Percentiles rank a stretch among this genome's conserved stretches.
phyloP scores from a whole-genome alignment of 2,329 filamentous ascomycete genomes.

The Neurospora crassa region DNA sequence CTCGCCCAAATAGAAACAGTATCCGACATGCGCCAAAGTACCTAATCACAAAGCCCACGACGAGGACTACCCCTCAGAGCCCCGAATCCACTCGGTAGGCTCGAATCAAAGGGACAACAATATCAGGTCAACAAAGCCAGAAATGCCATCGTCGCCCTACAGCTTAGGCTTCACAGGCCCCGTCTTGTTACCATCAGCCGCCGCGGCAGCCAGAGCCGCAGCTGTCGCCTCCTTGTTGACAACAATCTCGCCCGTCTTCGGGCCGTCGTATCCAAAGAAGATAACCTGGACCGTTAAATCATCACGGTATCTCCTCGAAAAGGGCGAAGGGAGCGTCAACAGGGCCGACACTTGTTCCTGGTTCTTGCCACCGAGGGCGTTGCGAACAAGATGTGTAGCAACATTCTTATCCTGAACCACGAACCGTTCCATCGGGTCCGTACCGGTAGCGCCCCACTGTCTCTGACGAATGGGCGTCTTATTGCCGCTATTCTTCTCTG shows the following conservation, averaged over 20 bases:
- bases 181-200: constrained; percentile 23
- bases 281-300: constrained; percentile 97
- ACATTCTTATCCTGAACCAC: constrained; percentile 92
- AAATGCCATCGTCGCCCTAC: constrained; percentile 1
- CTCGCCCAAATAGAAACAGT: not conserved
- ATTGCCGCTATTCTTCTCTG: constrained; percentile 53
- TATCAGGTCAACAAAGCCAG: not conserved
- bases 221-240: constrained; percentile 84
- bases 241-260: constrained; percentile 67
- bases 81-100: not conserved
- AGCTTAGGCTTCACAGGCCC: constrained; percentile 17
- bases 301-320: constrained; percentile 84
- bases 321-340: constrained; percentile 83
- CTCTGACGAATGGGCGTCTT: constrained; percentile 78
- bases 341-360: constrained; percentile 88
- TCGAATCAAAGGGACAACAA: not conserved
- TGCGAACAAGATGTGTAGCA: constrained; percentile 89
- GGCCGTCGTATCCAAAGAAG: constrained; percentile 76
- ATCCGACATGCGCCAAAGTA: not conserved
- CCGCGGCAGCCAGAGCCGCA: constrained; percentile 22
- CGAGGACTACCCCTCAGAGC: not conserved
- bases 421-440: constrained; percentile 69
- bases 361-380: constrained; percentile 88
- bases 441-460: constrained; percentile 74
- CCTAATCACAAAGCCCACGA: not conserved